Conservation (phyloP, 208 protist genomes). For the Trypanosoma boissoni region DNA sequence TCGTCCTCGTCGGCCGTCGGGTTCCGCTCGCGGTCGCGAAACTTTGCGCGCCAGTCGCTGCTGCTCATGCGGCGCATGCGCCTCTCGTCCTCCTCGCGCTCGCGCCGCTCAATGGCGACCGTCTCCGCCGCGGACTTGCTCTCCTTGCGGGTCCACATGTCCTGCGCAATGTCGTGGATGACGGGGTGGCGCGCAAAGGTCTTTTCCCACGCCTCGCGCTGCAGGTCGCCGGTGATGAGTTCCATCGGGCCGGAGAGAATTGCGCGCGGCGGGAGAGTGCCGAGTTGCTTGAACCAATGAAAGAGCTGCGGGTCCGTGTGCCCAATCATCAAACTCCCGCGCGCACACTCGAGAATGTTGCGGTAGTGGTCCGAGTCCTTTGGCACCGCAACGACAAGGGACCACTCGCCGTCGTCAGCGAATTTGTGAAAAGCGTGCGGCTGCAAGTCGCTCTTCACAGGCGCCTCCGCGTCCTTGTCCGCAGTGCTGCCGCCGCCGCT, state of each 20-base stretch:
- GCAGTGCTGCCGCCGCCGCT: neutral
- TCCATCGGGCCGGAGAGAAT: conserved; percentile 72
- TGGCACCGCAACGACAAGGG: conserved; percentile 65
- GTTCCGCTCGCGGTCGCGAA: conserved; percentile 80
- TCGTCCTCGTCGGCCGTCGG: conserved; percentile 74
- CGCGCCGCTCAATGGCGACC: conserved; percentile 62
- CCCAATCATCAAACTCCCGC: conserved; percentile 76
- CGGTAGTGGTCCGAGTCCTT: conserved; percentile 74
- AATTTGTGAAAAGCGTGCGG: conserved; percentile 82
- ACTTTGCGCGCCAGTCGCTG: conserved; percentile 86
- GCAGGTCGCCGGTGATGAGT: conserved; percentile 64
- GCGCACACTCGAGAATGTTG: conserved; percentile 60
- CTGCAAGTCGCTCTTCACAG: conserved; percentile 79
- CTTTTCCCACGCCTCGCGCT: conserved; percentile 68
- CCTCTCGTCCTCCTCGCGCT: conserved; percentile 81
- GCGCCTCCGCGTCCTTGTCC: conserved; percentile 24
- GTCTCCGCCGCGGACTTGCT: conserved; percentile 70
- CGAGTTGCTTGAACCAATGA: conserved; percentile 89
- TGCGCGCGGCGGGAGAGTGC: conserved; percentile 68
- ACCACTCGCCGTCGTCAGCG: conserved; percentile 57
- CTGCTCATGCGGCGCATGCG: conserved; percentile 89
- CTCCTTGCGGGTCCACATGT: conserved; percentile 77
- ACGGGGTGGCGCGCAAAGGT: conserved; percentile 75
- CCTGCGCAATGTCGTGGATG: conserved; percentile 75
- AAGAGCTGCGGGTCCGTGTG: conserved; percentile 89